A percentile compares a stretch with the other conserved stretches of the same genome.
Conservation (phyloP, 2,329 filamentous ascomycete species). For the Penicillium sp. region DNA sequence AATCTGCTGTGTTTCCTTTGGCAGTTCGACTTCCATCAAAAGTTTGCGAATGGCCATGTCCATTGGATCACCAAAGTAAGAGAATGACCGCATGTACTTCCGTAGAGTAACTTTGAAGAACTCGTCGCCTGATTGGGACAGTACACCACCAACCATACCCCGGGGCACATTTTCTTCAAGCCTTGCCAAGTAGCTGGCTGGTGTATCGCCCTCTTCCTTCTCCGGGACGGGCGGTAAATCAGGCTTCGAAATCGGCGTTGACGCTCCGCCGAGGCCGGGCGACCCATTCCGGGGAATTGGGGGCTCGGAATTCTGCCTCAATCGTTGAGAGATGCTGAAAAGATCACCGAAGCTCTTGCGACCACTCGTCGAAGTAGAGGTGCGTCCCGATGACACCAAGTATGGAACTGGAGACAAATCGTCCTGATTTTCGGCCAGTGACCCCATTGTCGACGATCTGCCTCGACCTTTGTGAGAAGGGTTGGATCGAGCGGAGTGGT, state of each 20-base stretch:
- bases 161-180: conserved; percentile 78
- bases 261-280: conserved; percentile 57
- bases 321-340: conserved; percentile 70
- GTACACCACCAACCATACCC: conserved; percentile 77
- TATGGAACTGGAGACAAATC: conserved; percentile 69
- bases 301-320: conserved; percentile 79
- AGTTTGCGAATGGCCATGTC: conserved; percentile 97
- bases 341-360: conserved; percentile 92
- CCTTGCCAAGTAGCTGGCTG: conserved; percentile 81
- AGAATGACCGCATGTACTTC: conserved; percentile 93
- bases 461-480: conserved; percentile 59
- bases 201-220: conserved; percentile 81
- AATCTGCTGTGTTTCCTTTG: conserved; percentile 97
- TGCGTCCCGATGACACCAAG: conserved; percentile 59
- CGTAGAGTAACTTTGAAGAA: conserved; percentile 82
- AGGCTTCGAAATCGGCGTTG: conserved; percentile 71
- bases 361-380: conserved; percentile 79
- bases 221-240: conserved; percentile 69
- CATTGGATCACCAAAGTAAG: conserved; percentile 94
- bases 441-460: conserved; percentile 88
- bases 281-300: conserved; percentile 65
- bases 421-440: conserved; percentile 69
- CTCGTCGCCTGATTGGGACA: conserved; percentile 82
- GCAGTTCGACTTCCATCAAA: conserved; percentile 92
- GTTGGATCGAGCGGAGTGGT: conserved; percentile 63